phyloP scores from a whole-genome alignment of 345 rosid genomes.

The Bruguiera parviflora region DNA sequence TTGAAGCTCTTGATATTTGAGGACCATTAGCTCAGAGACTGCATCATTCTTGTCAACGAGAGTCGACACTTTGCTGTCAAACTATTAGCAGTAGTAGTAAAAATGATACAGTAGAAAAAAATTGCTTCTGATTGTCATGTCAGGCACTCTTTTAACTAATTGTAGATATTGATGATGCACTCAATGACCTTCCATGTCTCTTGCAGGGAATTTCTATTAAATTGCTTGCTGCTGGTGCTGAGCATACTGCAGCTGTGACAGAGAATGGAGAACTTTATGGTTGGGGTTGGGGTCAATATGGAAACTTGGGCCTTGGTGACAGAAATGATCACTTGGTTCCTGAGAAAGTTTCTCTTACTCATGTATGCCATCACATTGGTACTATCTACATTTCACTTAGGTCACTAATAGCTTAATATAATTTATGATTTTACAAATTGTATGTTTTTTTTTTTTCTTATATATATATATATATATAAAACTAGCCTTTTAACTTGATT shows the following conservation, averaged over 20 bases:
- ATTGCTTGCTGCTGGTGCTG: slow-evolving; percentile 96
- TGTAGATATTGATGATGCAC: not conserved
- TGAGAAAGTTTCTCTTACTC: slow-evolving; percentile 56
- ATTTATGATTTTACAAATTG: not conserved
- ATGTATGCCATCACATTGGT: slow-evolving; percentile 46
- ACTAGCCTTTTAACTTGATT: too few relatives aligned
- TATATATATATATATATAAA: too few relatives aligned
- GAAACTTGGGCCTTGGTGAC: slow-evolving; percentile 97
- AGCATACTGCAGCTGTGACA: slow-evolving; percentile 90
- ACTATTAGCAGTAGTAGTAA: too few relatives aligned
- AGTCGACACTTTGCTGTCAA: too few relatives aligned
- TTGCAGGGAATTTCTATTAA: slow-evolving; percentile 70
- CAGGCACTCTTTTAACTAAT: not conserved
- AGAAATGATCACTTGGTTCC: slow-evolving; percentile 85
- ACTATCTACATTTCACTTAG: slow-evolving; percentile 5
- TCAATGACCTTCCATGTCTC: slow-evolving; percentile 11
- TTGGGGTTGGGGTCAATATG: slow-evolving; percentile 99
- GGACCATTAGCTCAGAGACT: too few relatives aligned
- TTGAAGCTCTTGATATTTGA: too few relatives aligned
- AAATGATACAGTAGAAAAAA: not conserved
- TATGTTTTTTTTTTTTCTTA: too few relatives aligned
- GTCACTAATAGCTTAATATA: not conserved
- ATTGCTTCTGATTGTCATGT: not conserved
- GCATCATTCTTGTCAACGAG: too few relatives aligned
- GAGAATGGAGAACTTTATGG: slow-evolving; percentile 94